Conservation (phyloP, 139 green algal species). For the Parachlorella kessleri region DNA sequence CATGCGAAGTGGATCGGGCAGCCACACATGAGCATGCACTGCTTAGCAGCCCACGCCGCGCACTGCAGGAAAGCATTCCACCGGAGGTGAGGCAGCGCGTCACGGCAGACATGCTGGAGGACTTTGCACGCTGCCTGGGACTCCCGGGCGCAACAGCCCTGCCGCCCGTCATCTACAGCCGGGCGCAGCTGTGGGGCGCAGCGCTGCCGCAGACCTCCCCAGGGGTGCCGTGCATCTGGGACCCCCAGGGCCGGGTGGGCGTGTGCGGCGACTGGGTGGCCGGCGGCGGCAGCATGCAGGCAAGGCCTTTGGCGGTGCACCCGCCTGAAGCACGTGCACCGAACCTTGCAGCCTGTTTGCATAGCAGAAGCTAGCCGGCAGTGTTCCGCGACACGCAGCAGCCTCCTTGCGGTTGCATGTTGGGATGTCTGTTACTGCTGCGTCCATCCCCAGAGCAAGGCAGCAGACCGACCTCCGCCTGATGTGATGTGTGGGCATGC, state of each 20-base stretch:
- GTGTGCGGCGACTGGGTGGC: constrained; percentile 82
- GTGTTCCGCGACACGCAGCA: too few species aligned
- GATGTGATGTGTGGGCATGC: not conserved
- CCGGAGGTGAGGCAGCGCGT: constrained; percentile 54
- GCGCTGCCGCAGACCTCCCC: constrained; percentile 74
- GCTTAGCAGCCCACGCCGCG: not conserved
- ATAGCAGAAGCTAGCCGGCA: too few species aligned
- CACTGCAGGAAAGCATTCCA: constrained; percentile 66
- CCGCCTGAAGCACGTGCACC: too few species aligned
- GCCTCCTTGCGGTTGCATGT: too few species aligned
- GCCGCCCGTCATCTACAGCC: constrained; percentile 23
- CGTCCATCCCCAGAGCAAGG: too few species aligned
- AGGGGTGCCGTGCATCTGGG: constrained; percentile 63
- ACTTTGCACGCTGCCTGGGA: constrained; percentile 40
- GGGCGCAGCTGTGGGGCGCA: constrained; percentile 72
- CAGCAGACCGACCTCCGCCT: too few species aligned
- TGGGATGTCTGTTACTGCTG: too few species aligned
- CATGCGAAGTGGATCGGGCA: not conserved
- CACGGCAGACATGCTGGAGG: constrained; percentile 53
- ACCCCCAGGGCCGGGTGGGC: constrained; percentile 54
- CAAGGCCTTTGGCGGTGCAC: too few species aligned
- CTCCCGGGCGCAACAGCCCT: not conserved
- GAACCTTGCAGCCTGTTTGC: too few species aligned
- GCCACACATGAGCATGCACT: not conserved
- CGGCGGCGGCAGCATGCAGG: constrained; percentile 58